phyloP scores from a whole-genome alignment of 148 eudicot genomes.

The Selenicereus undatus region DNA sequence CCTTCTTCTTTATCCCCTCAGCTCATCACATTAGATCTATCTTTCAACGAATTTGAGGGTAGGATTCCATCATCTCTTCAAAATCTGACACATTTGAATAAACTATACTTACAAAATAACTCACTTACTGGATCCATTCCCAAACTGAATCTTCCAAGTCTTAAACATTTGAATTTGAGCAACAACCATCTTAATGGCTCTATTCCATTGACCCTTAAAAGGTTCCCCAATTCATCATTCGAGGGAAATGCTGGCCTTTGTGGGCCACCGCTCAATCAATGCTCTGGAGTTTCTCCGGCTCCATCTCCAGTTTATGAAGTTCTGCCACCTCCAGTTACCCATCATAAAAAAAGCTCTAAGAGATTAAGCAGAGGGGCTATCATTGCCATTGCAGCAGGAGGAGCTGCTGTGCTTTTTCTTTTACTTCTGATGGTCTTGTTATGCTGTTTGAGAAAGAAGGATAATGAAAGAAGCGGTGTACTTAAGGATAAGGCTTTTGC shows the following conservation, averaged over 20 bases:
- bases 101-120: constrained; percentile 63
- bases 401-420: constrained; percentile 36
- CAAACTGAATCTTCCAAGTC: constrained; percentile 34
- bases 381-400: constrained; percentile 51
- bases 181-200: constrained; percentile 74
- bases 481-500: constrained; percentile 42
- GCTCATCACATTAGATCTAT: constrained; percentile 56
- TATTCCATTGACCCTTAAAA: constrained; percentile 53
- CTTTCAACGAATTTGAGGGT: constrained; percentile 73
- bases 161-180: constrained; percentile 57
- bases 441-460: constrained; percentile 48
- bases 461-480: constrained; percentile 27
- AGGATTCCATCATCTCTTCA: constrained; percentile 55
- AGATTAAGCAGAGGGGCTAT: constrained; percentile 44
- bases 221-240: constrained; percentile 66
- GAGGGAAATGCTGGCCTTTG: constrained; percentile 65
- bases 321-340: constrained; percentile 31
- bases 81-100: constrained; percentile 52
- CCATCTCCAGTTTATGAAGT: constrained; percentile 26
- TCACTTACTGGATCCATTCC: constrained; percentile 68
- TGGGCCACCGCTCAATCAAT: constrained; percentile 58
- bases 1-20: constrained; percentile 60
- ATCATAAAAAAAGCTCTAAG: constrained; percentile 24
- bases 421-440: constrained; percentile 31
- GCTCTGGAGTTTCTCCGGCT: constrained; percentile 45